These are phyloP conservation scores for Penicillium fuscoglaucum DNA, from an alignment of 2,329 filamentous ascomycete genomes.

Conservation along the genomic window DNA sequence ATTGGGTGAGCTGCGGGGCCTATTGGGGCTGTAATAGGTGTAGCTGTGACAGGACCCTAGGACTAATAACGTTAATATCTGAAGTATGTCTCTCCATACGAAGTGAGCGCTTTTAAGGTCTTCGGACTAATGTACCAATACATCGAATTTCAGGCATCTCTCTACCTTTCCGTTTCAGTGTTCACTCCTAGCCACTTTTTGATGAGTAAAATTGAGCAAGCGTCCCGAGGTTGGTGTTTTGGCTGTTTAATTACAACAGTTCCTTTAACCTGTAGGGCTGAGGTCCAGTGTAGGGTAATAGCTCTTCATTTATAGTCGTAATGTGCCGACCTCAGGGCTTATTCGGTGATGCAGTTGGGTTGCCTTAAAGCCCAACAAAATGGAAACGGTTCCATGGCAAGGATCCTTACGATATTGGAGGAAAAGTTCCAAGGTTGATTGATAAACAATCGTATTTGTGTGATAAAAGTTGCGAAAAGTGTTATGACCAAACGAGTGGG, in stretches of 20 bases:
- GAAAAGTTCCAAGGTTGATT: not conserved
- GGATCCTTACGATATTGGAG: not conserved
- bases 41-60: not conserved
- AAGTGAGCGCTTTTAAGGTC: not conserved
- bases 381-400: not conserved
- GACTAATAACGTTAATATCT: not conserved
- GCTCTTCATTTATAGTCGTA: too few species aligned
- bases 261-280: not conserved
- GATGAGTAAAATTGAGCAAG: too few species aligned
- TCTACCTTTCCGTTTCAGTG: not conserved
- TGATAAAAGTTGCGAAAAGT: not conserved
- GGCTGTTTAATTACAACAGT: too few species aligned
- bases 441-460: not conserved
- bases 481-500: not conserved
- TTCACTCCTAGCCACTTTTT: not conserved
- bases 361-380: not conserved
- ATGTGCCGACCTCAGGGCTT: too few species aligned
- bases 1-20: constrained; percentile 25
- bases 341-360: not conserved
- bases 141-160: not conserved
- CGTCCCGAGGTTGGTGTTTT: too few species aligned
- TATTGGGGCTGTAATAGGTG: constrained; percentile 6
- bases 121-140: not conserved
- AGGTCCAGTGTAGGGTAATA: not conserved
- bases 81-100: not conserved